Base-by-base conservation (phyloP, 2,329 filamentous ascomycete species). In the Paracoccidioides brasiliensis region DNA sequence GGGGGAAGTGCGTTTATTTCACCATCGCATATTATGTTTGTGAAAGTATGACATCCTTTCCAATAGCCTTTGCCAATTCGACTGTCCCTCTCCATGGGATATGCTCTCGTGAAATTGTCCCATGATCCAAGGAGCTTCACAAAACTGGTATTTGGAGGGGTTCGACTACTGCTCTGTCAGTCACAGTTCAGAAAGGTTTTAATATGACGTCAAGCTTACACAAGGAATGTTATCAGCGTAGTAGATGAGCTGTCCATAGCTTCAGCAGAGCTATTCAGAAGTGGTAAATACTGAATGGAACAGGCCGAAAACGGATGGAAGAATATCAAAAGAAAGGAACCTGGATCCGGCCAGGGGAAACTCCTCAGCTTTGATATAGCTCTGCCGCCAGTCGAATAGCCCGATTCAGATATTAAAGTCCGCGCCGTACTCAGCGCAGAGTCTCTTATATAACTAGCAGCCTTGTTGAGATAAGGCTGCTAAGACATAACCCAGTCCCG, bases 91-190 rank as follows among this genome's bases (percentile, higher is more conserved):
- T 91, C 82, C 83, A 97, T 90, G 48, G 76, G 76, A 75, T 95
- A 91, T 52, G 82, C 76, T 66, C 80, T 82, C 58, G 79, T 77
- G 72, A 96, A 96, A 74, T 95, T 95, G 74, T 96, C 90, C 91
- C 91, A 97, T 60, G 90, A 95, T 59, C 91, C 91, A 63, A 93
- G 78, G 48, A 96, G 79, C 66, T 87, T 83, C 61, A 96, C 87
- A 46, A 84, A 85, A 60, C 69, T 62, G 50, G 72, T 68, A 42
- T 70, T 65, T 38, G 72, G 68, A 51, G 68, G 67, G 58, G 72
- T 72, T 45, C 64, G 64, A 57, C 66, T 69, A 57, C 37, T 42
- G 30, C 40, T 53, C 41, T 9, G 43, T 53, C 30, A 44, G 41
- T 28, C 5, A 28, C 3, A n/a, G 5, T 35, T 28, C 9, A 33